phyloP scores from a whole-genome alignment of 225 moss, liverwort and hornwort genomes.

The Sphagnum contortum region DNA sequence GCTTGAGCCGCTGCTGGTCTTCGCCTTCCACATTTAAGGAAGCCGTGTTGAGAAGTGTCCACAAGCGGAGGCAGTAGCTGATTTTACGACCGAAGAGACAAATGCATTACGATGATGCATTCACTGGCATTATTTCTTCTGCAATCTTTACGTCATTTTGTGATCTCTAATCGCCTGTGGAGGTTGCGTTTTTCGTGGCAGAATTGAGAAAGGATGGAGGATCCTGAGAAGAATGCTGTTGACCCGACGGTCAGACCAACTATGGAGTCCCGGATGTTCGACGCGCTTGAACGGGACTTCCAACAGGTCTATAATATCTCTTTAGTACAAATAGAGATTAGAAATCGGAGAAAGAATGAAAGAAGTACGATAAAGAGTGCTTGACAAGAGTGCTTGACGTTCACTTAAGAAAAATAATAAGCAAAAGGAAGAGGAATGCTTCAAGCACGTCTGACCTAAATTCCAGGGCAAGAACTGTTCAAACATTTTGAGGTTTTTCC shows the following conservation, averaged over 20 bases:
- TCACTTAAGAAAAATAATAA: not conserved
- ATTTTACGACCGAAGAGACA: no score
- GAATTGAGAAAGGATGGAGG: not conserved
- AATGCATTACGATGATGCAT: no score
- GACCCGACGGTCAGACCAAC: conserved; percentile 1
- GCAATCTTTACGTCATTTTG: no score
- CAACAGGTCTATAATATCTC: conserved; percentile 14
- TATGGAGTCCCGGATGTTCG: conserved; percentile 27
- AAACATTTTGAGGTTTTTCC: not conserved
- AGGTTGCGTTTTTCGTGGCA: no score
- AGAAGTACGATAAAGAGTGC: not conserved
- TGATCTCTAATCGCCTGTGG: no score
- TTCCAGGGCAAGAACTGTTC: not conserved
- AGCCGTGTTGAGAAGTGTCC: no score
- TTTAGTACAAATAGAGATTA: not conserved
- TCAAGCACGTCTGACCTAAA: not conserved
- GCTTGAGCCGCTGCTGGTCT: no score
- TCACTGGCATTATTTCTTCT: no score
- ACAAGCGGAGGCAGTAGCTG: no score
- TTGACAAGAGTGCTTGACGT: not conserved
- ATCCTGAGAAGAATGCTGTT: conserved; percentile 5
- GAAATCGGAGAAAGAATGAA: not conserved
- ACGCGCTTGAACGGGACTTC: conserved; percentile 29
- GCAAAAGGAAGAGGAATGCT: not conserved
- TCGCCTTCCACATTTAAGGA: no score